Percentiles rank a stretch among this genome's conserved stretches.
phyloP scores from a whole-genome alignment of 1,284 basidiomycete genomes.

The Boletellus deceptivus region DNA sequence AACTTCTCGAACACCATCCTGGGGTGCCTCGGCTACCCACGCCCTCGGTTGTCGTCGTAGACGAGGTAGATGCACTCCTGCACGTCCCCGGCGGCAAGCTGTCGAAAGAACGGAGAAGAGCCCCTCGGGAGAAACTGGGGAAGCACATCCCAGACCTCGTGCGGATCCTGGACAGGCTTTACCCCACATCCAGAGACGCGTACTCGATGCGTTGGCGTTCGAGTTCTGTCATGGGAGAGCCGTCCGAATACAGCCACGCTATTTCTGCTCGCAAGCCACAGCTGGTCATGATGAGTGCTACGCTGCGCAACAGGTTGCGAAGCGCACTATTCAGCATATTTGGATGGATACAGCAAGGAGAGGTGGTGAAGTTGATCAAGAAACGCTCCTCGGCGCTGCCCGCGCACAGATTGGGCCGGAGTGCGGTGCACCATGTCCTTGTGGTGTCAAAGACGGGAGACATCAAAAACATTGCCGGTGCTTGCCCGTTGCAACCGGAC shows the following conservation, averaged over 20 bases:
- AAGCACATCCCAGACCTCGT: conserved; percentile 59
- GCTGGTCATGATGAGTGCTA: conserved; percentile 67
- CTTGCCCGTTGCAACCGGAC: conserved; percentile 15
- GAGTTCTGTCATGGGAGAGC: background rate
- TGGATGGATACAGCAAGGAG: conserved; percentile 51
- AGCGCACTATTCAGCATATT: conserved; percentile 49
- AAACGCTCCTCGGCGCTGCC: conserved; percentile 23
- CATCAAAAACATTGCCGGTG: conserved; percentile 49
- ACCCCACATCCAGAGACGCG: conserved; percentile 22
- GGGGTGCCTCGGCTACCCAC: conserved; percentile 43
- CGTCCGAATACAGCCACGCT: conserved; percentile 4
- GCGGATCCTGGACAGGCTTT: conserved; percentile 57
- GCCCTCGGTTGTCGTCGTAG: conserved; percentile 61
- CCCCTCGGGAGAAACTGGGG: conserved; percentile 38
- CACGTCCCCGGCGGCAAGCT: conserved; percentile 43
- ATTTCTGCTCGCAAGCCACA: conserved; percentile 44
- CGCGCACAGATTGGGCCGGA: conserved; percentile 24
- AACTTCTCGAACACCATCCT: conserved; percentile 47
- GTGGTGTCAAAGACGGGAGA: conserved; percentile 52
- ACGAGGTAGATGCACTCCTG: conserved; percentile 73
- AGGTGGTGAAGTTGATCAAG: conserved; percentile 47
- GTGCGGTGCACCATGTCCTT: conserved; percentile 57
- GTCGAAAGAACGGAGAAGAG: conserved; percentile 24
- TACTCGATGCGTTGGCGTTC: background rate
- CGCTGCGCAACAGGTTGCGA: conserved; percentile 54